Base-by-base conservation (phyloP, 2,329 filamentous ascomycete species). In the Diaporthe sp. region DNA sequence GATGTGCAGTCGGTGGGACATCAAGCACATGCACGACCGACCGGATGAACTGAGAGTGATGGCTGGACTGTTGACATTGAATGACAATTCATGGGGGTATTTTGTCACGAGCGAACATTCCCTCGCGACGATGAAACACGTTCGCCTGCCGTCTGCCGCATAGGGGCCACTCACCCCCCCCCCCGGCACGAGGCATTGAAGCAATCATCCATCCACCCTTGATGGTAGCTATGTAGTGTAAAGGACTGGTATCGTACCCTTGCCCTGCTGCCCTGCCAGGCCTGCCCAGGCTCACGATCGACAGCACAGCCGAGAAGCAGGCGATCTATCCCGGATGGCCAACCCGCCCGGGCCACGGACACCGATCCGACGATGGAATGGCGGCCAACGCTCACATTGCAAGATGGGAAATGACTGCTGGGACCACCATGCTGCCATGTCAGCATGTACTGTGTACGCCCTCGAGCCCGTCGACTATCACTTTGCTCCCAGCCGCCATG, bases 241-340 rank as follows among this genome's bases (percentile, higher is more conserved):
- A 59, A 59, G 32, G 32, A 37, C 35, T 22, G 17, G 30, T 50
- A 50, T 63, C 56, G 35, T 42, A 71, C 42, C 69, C 44, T 71
- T 51, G 32, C 42, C 19, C 22, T 61, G 58, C 56, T 61, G 58
- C 56, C 22, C 30, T 50, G 47, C 56, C 69, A 63, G 53, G 69
- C 39, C 51, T 47, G 50, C 69, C 69, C 69, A 63, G 53, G 69
- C 30, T 63, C 69, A 61, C 70, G 70, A 71, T 71, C 70, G 70
- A 53, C 56, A 71, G 35, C 42, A 61, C 55, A 71, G 55, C 32
- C 69, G 55, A 68, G 32, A 13, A 50, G 50, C 39, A 56, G 71
- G 50, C 55, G 71, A 73, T 75, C 71, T 50, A 69, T 73, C 56
- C 66, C 74, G 53, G 50, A 59, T 59, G 44, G 35, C 65, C 42